Conservation (phyloP, 768 basidiomycete species). For the Russula foetens region DNA sequence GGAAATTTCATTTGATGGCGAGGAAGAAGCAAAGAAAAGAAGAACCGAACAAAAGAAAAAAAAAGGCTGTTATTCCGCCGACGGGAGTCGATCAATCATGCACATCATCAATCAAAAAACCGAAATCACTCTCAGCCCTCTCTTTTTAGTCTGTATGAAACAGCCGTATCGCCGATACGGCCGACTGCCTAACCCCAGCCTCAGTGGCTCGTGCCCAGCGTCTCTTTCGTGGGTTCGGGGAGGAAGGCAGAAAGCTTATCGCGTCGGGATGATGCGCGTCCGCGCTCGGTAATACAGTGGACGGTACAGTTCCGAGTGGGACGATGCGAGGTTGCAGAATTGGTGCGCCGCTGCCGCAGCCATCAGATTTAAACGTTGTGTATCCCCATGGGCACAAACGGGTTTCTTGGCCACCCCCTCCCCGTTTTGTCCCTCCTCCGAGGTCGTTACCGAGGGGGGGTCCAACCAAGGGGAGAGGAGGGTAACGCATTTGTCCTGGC, state of each 20-base stretch:
- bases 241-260: not conserved
- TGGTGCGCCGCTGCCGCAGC: no score
- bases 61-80: not conserved
- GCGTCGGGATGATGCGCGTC: not conserved
- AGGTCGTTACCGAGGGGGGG: not conserved
- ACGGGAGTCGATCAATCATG: not conserved
- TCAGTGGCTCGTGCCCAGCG: no score
- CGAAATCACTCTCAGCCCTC: no score
- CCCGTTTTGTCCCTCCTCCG: not conserved
- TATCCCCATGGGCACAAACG: constrained; percentile 1
- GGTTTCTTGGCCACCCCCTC: not conserved
- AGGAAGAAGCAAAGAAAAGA: not conserved
- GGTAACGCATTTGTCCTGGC: not conserved
- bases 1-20: constrained; percentile 8
- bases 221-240: no score
- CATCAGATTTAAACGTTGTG: not conserved
- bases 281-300: no score
- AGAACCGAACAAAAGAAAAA: not conserved
- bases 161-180: constrained; percentile 1
- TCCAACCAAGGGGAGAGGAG: no score
- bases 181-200: no score
- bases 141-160: not conserved
- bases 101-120: not conserved
- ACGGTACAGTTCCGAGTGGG: no score
- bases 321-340: no score